Conservation (phyloP, 2,329 filamentous ascomycete genomes). For the Penicillium verrucosum region DNA sequence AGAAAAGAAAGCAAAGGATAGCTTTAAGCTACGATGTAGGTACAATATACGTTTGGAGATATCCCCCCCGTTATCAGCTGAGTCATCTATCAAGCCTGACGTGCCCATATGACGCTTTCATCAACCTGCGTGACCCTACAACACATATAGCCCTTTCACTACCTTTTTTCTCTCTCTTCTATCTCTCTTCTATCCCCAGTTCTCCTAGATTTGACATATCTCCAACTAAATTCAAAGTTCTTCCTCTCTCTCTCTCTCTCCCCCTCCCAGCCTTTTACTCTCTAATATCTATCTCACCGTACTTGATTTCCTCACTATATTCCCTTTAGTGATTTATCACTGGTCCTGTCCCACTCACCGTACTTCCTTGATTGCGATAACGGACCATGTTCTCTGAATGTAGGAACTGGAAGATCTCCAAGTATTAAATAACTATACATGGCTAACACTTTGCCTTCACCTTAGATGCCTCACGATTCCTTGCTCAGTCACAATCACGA, state of each 20-base stretch:
- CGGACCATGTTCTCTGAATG: conserved; percentile 81
- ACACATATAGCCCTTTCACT: neutral
- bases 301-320: neutral
- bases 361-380: conserved; percentile 13
- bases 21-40: neutral
- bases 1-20: neutral
- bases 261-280: neutral
- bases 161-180: neutral
- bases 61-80: conserved; percentile 22
- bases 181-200: neutral
- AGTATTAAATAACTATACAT: conserved; percentile 1
- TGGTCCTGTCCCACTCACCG: neutral
- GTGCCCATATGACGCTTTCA: conserved; percentile 37
- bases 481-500: conserved; percentile 92
- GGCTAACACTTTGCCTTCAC: conserved; percentile 28
- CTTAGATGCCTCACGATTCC: conserved; percentile 90
- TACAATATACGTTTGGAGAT: neutral
- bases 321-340: neutral
- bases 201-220: conserved; percentile 4
- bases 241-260: neutral
- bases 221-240: neutral
- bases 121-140: conserved; percentile 18
- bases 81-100: conserved; percentile 38
- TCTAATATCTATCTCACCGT: neutral
- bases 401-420: conserved; percentile 48